Conservation (phyloP, 805 yeast species). For the Sugiyamaella floridensis region DNA sequence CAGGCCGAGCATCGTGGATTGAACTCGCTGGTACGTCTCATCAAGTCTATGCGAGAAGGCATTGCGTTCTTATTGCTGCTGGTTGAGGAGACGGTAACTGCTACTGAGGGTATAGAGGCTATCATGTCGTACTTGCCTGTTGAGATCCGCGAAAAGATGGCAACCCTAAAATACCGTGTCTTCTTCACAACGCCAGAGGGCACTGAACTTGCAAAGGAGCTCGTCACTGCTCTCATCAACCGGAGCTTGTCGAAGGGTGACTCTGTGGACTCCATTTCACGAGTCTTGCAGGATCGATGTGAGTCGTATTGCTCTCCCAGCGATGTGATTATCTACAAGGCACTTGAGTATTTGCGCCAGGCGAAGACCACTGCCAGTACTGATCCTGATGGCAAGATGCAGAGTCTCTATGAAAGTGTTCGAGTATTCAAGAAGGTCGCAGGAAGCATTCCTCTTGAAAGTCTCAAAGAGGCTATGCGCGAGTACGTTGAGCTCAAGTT, state of each 20-base stretch:
- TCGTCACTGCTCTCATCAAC: constrained; percentile 82
- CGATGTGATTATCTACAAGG: constrained; percentile 90
- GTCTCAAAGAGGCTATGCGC: constrained; percentile 69
- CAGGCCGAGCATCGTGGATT: constrained; percentile 92
- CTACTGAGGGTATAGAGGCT: constrained; percentile 47
- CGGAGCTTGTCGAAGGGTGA: constrained; percentile 87
- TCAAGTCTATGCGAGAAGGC: constrained; percentile 80
- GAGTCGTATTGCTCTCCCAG: constrained; percentile 91
- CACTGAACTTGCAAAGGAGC: constrained; percentile 68
- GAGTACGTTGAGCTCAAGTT: constrained; percentile 73
- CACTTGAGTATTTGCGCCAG: constrained; percentile 81
- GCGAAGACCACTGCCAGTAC: constrained; percentile 65
- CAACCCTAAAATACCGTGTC: constrained; percentile 62
- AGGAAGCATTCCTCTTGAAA: constrained; percentile 68
- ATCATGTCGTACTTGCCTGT: constrained; percentile 61
- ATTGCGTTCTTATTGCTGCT: constrained; percentile 79
- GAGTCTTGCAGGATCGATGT: constrained; percentile 83
- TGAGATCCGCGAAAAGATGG: constrained; percentile 62
- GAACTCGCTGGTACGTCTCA: constrained; percentile 64
- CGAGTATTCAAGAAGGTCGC: constrained; percentile 71
- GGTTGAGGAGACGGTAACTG: constrained; percentile 52
- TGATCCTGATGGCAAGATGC: constrained; percentile 64
- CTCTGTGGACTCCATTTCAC: constrained; percentile 83
- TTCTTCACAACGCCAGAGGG: constrained; percentile 66
- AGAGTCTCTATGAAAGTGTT: constrained; percentile 66